Evolutionary conservation across 345 rosid genomes (phyloP), one percentile per base, ranked within the genome.

Genomic region (Passiflora organensis): DNA sequence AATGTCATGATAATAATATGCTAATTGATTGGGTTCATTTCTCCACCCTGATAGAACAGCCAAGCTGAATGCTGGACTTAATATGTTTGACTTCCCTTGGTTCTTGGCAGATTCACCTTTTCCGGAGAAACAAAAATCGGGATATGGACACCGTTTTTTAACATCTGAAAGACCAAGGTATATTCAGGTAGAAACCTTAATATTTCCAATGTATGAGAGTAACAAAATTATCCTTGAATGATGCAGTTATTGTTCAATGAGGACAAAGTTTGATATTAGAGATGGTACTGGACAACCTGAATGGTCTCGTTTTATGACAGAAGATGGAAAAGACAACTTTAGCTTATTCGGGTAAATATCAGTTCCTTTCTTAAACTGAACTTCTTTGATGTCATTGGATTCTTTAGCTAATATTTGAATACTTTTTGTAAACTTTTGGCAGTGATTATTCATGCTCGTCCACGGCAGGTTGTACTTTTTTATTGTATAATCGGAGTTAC

Each of bases 361-460:
- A 17, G 37, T 14, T 37, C 22, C 19, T 53, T 53, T 48, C 57
- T 48, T 21, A 49, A 50, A 23, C 15, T n/a, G 43, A 51, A 37
- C 41, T 37, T 12, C 53, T 23, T 46, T 24, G 1, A 16, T 13
- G 3, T 11, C 11, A 22, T 48, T 24, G 17, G 9, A 34, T 61
- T 43, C 23, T 53, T 51, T 32, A 5, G 48, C 63, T 66, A 44
- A 56, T 54, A 43, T 66, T 71, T 65, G 54, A 52, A 48, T 64
- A 36, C 41, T 52, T 48, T 53, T 23, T 10, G 18, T 55, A 34
- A 63, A 58, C 66, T 54, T 64, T 59, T 76, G 51, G 76, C 86
- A 86, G 96, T 60, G 95, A 83, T 65, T 95, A 86, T 72, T 89
- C 97, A 23, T 76, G 86, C 91, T 82, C 87, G 11, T 86, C 95